A percentile compares a stretch with the other conserved stretches of the same genome.
phyloP scores from a whole-genome alignment of 495 filamentous ascomycete species.

The Hypoxylon perforatum region DNA sequence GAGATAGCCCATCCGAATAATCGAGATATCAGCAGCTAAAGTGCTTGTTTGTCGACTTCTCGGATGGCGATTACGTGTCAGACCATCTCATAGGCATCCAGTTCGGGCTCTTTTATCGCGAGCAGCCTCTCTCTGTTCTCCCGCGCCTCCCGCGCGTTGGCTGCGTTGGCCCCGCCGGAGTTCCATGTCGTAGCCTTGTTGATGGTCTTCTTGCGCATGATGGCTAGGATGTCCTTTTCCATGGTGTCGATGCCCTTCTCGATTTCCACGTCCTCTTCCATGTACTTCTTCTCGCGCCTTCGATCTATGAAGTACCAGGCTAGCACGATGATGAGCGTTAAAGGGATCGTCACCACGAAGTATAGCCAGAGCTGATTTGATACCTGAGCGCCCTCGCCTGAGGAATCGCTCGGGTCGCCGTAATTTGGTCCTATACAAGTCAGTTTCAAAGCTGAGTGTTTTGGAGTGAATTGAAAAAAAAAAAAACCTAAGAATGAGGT shows the following conservation, averaged over 20 bases:
- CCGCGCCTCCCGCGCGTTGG: neutral
- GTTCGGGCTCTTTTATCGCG: conserved; percentile 1
- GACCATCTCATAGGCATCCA: conserved; percentile 4
- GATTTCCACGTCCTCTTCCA: conserved; percentile 58
- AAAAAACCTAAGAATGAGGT: neutral
- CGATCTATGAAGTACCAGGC: conserved; percentile 61
- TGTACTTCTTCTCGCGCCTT: conserved; percentile 56
- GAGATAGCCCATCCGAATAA: conserved; percentile 2
- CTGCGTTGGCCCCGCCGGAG: conserved; percentile 25
- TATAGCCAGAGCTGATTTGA: conserved; percentile 64
- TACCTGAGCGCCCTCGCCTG: conserved; percentile 40
- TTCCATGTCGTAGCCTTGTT: conserved; percentile 62
- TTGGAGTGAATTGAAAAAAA: neutral
- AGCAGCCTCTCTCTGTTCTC: conserved; percentile 1
- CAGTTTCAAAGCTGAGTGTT: conserved; percentile 6
- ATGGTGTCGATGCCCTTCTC: conserved; percentile 64
- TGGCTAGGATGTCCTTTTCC: conserved; percentile 63
- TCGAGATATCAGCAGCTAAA: neutral
- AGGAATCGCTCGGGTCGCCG: conserved; percentile 15
- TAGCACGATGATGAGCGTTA: conserved; percentile 58
- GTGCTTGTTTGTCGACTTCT: neutral
- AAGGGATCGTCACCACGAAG: conserved; percentile 62
- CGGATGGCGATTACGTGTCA: conserved; percentile 1
- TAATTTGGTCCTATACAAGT: conserved; percentile 18
- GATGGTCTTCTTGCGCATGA: conserved; percentile 64